Percentiles rank a stretch among this genome's conserved stretches.
Evolutionary conservation across 2,329 filamentous ascomycete species (phyloP).

Genomic region (Nemania sp.): DNA sequence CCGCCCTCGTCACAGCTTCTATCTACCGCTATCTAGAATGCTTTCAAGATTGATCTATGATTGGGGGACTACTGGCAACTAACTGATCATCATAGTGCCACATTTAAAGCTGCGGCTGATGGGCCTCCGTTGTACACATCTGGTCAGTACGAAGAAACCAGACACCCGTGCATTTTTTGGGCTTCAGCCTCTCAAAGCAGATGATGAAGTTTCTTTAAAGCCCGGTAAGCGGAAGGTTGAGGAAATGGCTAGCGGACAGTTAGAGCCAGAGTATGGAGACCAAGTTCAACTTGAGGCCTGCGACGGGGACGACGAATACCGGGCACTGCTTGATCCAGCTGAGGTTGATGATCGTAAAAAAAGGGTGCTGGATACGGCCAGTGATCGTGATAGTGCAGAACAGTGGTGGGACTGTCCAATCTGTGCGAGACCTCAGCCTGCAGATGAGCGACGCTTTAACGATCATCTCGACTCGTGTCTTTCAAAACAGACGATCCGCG

Average conservation of each 20-base stretch:
- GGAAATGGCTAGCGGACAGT: constrained; percentile 49
- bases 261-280: constrained; percentile 43
- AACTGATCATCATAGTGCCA: constrained; percentile 49
- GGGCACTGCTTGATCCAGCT: neutral
- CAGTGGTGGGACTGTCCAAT: constrained; percentile 86
- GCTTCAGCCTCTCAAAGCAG: constrained; percentile 45
- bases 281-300: constrained; percentile 33
- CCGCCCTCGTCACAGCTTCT: neutral
- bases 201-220: constrained; percentile 25
- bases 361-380: constrained; percentile 22
- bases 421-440: constrained; percentile 73
- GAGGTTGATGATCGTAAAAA: constrained; percentile 36
- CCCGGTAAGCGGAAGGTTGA: constrained; percentile 48
- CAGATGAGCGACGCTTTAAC: constrained; percentile 80
- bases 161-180: constrained; percentile 82
- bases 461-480: constrained; percentile 91
- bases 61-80: neutral
- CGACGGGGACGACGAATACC: neutral
- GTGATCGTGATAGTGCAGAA: constrained; percentile 36
- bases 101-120: constrained; percentile 80
- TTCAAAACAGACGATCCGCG: constrained; percentile 81
- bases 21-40: neutral
- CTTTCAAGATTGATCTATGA: neutral
- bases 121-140: constrained; percentile 84
- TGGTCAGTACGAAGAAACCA: constrained; percentile 82